These are phyloP conservation scores for Pugionium dolabratum DNA, from an alignment of 345 rosid species.

Conservation along the genomic window DNA sequence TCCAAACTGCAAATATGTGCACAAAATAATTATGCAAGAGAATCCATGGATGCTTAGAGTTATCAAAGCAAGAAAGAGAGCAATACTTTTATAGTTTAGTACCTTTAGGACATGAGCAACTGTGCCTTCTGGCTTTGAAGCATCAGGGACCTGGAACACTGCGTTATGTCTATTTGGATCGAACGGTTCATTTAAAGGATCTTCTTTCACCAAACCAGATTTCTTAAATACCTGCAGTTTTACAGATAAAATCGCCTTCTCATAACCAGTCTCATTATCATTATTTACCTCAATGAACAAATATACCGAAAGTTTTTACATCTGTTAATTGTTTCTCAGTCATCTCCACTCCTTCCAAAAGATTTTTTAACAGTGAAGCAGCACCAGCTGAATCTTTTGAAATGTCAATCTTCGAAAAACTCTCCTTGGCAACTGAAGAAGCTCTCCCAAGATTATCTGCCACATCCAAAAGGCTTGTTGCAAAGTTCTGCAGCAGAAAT, in stretches of 20 bases:
- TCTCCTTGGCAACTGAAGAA: constrained; percentile 76
- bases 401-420: constrained; percentile 66
- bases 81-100: constrained; percentile 10
- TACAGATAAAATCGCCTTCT: neutral
- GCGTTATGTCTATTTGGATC: constrained; percentile 93
- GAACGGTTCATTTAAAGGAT: constrained; percentile 79
- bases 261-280: constrained; percentile 17
- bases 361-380: constrained; percentile 65
- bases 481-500: constrained; percentile 62
- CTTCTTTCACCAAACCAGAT: constrained; percentile 69
- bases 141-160: constrained; percentile 72
- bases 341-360: constrained; percentile 96
- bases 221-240: constrained; percentile 67
- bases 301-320: constrained; percentile 40
- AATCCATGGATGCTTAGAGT: neutral
- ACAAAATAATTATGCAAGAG: constrained; percentile 1
- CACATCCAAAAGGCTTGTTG: constrained; percentile 77
- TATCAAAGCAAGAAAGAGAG: constrained; percentile 18
- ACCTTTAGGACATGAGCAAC: constrained; percentile 89
- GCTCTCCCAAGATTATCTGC: constrained; percentile 95
- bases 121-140: constrained; percentile 82
- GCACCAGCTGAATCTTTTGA: constrained; percentile 66
- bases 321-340: constrained; percentile 90
- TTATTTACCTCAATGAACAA: constrained; percentile 6
- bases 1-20: constrained; percentile 62